A percentile compares a stretch with the other conserved stretches of the same genome.
Evolutionary conservation across 805 yeast genomes (phyloP).

Genomic region (Lachancea dasiensis): DNA sequence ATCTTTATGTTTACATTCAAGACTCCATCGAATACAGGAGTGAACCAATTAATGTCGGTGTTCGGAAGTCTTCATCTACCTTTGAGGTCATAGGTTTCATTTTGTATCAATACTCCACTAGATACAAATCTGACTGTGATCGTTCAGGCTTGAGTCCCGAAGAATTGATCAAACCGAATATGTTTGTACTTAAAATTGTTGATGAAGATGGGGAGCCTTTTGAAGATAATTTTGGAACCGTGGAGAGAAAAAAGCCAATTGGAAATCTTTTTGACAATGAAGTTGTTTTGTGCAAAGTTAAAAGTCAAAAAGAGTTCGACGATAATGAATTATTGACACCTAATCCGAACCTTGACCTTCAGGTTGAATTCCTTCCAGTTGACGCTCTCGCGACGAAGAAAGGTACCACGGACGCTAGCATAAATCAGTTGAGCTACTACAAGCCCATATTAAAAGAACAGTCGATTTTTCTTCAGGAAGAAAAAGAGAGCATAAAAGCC

Average conservation of each 20-base stretch:
- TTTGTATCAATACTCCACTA: slow-evolving; percentile 21
- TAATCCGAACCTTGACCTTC: slow-evolving; percentile 33
- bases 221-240: slow-evolving; percentile 83
- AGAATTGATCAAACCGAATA: slow-evolving; percentile 24
- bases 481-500: slow-evolving; percentile 27
- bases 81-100: slow-evolving; percentile 32
- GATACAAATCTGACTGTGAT: slow-evolving; percentile 17
- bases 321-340: slow-evolving; percentile 51
- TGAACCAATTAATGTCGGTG: slow-evolving; percentile 21
- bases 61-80: slow-evolving; percentile 28
- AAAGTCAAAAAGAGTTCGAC: slow-evolving; percentile 39
- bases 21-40: slow-evolving; percentile 21
- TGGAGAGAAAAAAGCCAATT: slow-evolving; percentile 62
- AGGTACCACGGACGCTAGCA: slow-evolving; percentile 7
- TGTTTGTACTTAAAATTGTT: slow-evolving; percentile 53
- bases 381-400: slow-evolving; percentile 3
- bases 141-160: slow-evolving; percentile 17
- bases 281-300: slow-evolving; percentile 64
- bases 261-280: slow-evolving; percentile 76
- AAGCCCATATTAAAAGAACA: slow-evolving; percentile 33
- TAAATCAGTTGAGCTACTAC: slow-evolving; percentile 34
- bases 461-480: slow-evolving; percentile 20
- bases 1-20: slow-evolving; percentile 25
- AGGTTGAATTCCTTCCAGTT: slow-evolving; percentile 8
- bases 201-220: slow-evolving; percentile 94